Evolutionary conservation across 2,329 filamentous ascomycete genomes (phyloP).

Genomic region (Penicillium occitanis): DNA sequence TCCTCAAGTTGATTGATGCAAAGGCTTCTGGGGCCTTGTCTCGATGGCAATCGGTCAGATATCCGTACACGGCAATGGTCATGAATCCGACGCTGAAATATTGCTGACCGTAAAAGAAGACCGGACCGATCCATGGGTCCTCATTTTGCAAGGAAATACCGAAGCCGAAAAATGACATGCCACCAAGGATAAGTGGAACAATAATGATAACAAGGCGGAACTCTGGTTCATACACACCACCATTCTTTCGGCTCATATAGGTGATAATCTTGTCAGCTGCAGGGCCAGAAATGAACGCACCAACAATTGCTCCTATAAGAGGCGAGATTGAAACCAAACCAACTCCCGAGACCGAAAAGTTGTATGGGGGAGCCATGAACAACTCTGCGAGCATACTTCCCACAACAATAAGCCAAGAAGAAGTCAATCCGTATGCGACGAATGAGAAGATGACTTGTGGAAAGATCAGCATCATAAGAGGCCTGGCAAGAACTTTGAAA

Average conservation of each 20-base stretch:
- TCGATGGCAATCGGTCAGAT: slow-evolving; percentile 37
- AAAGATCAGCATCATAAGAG: slow-evolving; percentile 34
- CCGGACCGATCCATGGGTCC: slow-evolving; percentile 19
- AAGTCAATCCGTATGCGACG: slow-evolving; percentile 6
- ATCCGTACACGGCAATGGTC: slow-evolving; percentile 32
- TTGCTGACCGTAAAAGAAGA: slow-evolving; percentile 19
- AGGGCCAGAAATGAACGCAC: not conserved
- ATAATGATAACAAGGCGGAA: slow-evolving; percentile 24
- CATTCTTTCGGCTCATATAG: slow-evolving; percentile 2
- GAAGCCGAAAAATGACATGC: slow-evolving; percentile 28
- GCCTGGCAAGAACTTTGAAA: slow-evolving; percentile 30
- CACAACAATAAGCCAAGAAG: slow-evolving; percentile 3
- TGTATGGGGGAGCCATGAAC: slow-evolving; percentile 9
- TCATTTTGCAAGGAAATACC: slow-evolving; percentile 23
- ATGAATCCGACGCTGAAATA: slow-evolving; percentile 20
- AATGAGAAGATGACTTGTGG: slow-evolving; percentile 8
- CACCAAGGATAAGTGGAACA: slow-evolving; percentile 25
- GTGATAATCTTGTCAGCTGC: not conserved
- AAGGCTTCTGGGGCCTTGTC: slow-evolving; percentile 36
- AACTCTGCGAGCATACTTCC: slow-evolving; percentile 2
- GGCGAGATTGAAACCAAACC: not conserved
- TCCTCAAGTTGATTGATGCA: slow-evolving; percentile 28
- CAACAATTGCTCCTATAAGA: not conserved
- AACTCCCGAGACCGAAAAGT: slow-evolving; percentile 4
- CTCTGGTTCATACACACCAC: slow-evolving; percentile 12